Conservation (phyloP, 2,329 filamentous ascomycete species). For the Botrytis squamosa region DNA sequence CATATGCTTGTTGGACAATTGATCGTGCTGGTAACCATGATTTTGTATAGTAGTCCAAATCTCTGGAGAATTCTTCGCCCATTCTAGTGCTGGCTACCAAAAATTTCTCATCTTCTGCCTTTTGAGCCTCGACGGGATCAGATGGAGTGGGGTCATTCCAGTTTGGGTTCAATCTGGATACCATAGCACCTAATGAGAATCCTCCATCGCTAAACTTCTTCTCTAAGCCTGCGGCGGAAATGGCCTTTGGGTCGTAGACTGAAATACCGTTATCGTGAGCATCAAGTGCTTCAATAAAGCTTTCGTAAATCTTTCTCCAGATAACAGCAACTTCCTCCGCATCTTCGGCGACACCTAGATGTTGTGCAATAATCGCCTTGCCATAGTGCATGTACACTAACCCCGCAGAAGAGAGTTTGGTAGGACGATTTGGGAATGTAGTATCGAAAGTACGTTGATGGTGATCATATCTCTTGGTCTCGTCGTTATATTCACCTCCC, state of each 20-base stretch:
- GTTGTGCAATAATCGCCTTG: conserved; percentile 71
- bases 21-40: conserved; percentile 87
- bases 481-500: conserved; percentile 86
- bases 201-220: conserved; percentile 82
- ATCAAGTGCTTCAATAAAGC: conserved; percentile 93
- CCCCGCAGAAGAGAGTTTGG: conserved; percentile 91
- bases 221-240: conserved; percentile 69
- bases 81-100: conserved; percentile 74
- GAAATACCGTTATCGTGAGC: conserved; percentile 96
- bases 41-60: conserved; percentile 70
- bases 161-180: conserved; percentile 75
- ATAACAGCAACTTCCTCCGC: conserved; percentile 69
- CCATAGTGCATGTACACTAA: conserved; percentile 97
- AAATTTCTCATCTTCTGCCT: conserved; percentile 80
- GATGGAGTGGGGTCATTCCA: conserved; percentile 66
- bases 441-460: conserved; percentile 90
- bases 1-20: conserved; percentile 74
- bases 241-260: conserved; percentile 68
- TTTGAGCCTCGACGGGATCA: conserved; percentile 60
- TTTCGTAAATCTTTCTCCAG: conserved; percentile 85
- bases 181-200: conserved; percentile 81
- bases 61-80: conserved; percentile 82
- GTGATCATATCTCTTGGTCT: conserved; percentile 83
- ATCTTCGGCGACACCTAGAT: conserved; percentile 60
- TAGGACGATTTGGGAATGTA: conserved; percentile 78